Base-by-base conservation (phyloP, 2,329 filamentous ascomycete species). In the Apiospora pterosperma region DNA sequence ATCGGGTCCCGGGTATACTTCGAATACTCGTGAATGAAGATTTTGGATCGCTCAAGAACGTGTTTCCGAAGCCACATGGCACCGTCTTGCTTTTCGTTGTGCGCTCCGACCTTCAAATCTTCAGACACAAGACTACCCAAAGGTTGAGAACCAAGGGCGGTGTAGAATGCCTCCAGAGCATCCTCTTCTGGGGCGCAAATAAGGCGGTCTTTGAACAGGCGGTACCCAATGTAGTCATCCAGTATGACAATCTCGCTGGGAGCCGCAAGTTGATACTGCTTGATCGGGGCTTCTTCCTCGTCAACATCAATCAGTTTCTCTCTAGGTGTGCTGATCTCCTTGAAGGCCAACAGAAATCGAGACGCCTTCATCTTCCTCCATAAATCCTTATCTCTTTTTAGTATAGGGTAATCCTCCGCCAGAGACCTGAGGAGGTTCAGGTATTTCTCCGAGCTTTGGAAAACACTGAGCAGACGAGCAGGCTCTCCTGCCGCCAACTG, bases 171-270 rank as follows among this genome's bases (percentile, higher is more conserved):
- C 74, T 99, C 96, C 1, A 99, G 81, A 0, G 80, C 75, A 67
- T 98, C 96, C 73, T 99, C 96, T 75, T 97, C 92, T 0, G 96
- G 96, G 0, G 94, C 93, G 66, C 91, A 93, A 34, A 97, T 84
- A 36, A 99, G 83, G 67, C 88, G 87, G 62, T 93, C 88, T 73
- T 94, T 95, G 82, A 99, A 99, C 1, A 96, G 82, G 38, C 90
- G 90, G 75, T 95, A 97, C 72, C 91, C 93, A 71, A 92, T 91
- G 71, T 96, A 94, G 72, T 98, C 95, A 74, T 97, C 93, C 12
- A 94, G 81, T 63, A 97, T 85, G 48, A 96, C 89, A 70, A 96
- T 91, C 62, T 91, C 83, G 61, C 80, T 82, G 1, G 94, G 90
- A 38, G 86, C 81, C 1, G 90, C 90, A 41, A 99, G 85, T 68